Conservation (phyloP, 257 asterid species). For the Ajuga chamaepitys region DNA sequence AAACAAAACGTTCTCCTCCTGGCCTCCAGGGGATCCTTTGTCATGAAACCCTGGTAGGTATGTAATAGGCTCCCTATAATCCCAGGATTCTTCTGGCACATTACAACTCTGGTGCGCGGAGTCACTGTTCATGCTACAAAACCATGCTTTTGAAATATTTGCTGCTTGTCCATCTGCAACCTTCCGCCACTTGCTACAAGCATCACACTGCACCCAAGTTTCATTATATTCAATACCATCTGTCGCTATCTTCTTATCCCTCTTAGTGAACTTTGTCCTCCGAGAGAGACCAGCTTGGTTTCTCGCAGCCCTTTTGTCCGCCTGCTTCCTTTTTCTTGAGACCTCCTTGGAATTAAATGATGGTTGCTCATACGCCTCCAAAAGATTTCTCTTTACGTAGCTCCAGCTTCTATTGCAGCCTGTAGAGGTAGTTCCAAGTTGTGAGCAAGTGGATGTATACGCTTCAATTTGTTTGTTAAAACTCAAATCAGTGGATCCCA, state of each 20-base stretch:
- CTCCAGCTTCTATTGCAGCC: slow-evolving; percentile 30
- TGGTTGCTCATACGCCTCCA: slow-evolving; percentile 43
- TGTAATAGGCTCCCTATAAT: slow-evolving; percentile 51
- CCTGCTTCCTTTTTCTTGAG: slow-evolving; percentile 35
- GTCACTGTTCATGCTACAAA: slow-evolving; percentile 87
- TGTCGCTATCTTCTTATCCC: slow-evolving; percentile 25
- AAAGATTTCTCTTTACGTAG: slow-evolving; percentile 52
- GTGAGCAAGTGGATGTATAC: slow-evolving; percentile 23
- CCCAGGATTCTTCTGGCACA: slow-evolving; percentile 86
- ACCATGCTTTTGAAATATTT: slow-evolving; percentile 66
- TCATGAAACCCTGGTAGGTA: slow-evolving; percentile 69
- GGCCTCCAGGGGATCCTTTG: slow-evolving; percentile 61
- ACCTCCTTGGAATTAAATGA: slow-evolving; percentile 20
- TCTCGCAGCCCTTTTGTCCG: slow-evolving; percentile 8
- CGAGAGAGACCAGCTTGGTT: slow-evolving; percentile 21
- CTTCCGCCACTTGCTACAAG: slow-evolving; percentile 97
- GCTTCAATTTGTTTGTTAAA: slow-evolving; percentile 30
- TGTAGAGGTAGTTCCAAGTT: slow-evolving; percentile 22
- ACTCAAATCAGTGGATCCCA: slow-evolving; percentile 22
- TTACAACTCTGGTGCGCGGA: slow-evolving; percentile 63
- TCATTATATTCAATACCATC: slow-evolving; percentile 41
- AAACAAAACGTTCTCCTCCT: slow-evolving; percentile 67
- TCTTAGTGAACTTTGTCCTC: slow-evolving; percentile 29
- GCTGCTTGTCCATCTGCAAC: slow-evolving; percentile 37
- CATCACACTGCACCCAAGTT: slow-evolving; percentile 95